These are phyloP conservation scores for Pisolithus microcarpus DNA, from an alignment of 768 basidiomycete species.

Conservation along the genomic window DNA sequence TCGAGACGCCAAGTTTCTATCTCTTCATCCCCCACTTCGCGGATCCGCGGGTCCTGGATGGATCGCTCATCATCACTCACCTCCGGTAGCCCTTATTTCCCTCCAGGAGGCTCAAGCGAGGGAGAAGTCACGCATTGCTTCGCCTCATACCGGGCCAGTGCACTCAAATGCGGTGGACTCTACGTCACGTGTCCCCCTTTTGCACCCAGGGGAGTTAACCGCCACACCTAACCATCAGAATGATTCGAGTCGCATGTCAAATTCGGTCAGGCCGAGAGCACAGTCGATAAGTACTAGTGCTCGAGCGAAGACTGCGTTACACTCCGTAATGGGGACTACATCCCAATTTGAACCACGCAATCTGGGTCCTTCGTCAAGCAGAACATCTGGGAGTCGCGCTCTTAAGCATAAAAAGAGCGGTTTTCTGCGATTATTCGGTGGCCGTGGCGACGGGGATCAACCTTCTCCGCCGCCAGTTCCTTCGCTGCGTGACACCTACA, in stretches of 20 bases:
- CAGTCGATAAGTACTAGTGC: slow-evolving; percentile 59
- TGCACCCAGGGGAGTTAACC: slow-evolving; percentile 26
- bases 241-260: slow-evolving; percentile 18
- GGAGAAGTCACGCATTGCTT: slow-evolving; percentile 52
- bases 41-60: slow-evolving; percentile 38
- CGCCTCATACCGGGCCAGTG: slow-evolving; percentile 26
- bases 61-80: slow-evolving; percentile 39
- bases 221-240: slow-evolving; percentile 12
- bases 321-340: slow-evolving; percentile 32
- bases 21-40: slow-evolving; percentile 26
- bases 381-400: slow-evolving; percentile 31
- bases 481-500: slow-evolving; percentile 33
- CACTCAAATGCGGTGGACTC: slow-evolving; percentile 21
- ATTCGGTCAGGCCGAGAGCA: slow-evolving; percentile 33
- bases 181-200: slow-evolving; percentile 25
- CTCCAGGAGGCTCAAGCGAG: slow-evolving; percentile 71
- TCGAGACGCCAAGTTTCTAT: slow-evolving; percentile 23
- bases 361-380: slow-evolving; percentile 27
- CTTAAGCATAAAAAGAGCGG: slow-evolving; percentile 77
- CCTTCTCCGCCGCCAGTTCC: slow-evolving; percentile 53
- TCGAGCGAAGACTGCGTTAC: slow-evolving; percentile 35
- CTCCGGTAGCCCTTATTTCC: slow-evolving; percentile 61
- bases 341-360: slow-evolving; percentile 38
- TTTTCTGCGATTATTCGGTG: slow-evolving; percentile 72
- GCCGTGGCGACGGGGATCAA: slow-evolving; percentile 33